Evolutionary conservation across 2,329 filamentous ascomycete genomes (phyloP).

Genomic region (Thelonectria olida): DNA sequence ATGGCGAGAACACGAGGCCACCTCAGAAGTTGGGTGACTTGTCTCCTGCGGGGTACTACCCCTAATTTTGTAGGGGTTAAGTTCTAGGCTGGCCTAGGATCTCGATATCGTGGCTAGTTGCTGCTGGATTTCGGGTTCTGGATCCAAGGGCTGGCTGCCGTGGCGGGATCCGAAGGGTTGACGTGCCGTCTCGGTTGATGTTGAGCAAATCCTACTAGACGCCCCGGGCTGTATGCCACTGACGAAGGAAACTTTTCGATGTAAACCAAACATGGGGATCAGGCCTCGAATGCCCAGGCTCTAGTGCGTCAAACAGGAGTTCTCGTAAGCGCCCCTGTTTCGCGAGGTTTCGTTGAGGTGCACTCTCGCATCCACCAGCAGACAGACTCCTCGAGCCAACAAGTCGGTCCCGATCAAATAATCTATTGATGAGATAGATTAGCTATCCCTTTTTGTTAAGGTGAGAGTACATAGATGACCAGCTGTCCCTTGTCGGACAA

Average conservation of each 20-base stretch:
- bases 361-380: background rate
- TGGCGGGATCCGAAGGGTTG: slow-evolving; percentile 5
- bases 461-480: background rate
- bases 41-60: slow-evolving; percentile 6
- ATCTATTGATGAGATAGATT: background rate
- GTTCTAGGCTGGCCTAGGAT: background rate
- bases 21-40: slow-evolving; percentile 7
- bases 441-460: background rate
- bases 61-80: slow-evolving; percentile 13
- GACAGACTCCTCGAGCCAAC: background rate
- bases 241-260: background rate
- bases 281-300: background rate
- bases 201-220: slow-evolving; percentile 1
- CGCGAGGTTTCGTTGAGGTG: slow-evolving; percentile 22
- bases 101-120: background rate
- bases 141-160: background rate
- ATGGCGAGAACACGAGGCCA: slow-evolving; percentile 8
- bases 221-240: background rate
- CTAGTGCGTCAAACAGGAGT: slow-evolving; percentile 18
- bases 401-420: background rate
- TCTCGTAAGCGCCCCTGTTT: slow-evolving; percentile 27
- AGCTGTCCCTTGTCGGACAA: background rate
- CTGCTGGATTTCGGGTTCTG: background rate
- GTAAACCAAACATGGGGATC: background rate
- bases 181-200: background rate